These are phyloP conservation scores for Nemania sp. DNA, from an alignment of 2,329 filamentous ascomycete species.

Conservation along the genomic window DNA sequence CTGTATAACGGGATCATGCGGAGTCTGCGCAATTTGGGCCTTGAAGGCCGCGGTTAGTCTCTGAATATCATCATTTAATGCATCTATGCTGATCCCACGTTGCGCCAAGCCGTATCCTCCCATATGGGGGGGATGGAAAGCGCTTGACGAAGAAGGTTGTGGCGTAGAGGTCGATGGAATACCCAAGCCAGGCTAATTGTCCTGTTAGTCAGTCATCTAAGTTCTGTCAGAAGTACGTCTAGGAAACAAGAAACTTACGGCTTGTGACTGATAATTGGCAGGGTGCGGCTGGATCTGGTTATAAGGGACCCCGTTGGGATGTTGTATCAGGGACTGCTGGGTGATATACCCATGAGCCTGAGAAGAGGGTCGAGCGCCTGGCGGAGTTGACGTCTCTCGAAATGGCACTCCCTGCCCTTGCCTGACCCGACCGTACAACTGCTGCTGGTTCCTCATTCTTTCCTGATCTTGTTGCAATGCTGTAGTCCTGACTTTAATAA, in stretches of 20 bases:
- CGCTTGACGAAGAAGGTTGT: slow-evolving; percentile 45
- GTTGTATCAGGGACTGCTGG: slow-evolving; percentile 46
- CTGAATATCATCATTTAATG: slow-evolving; percentile 82
- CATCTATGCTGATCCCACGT: slow-evolving; percentile 66
- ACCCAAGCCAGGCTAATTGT: slow-evolving; percentile 21
- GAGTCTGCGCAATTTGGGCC: slow-evolving; percentile 74
- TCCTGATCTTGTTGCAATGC: slow-evolving; percentile 64
- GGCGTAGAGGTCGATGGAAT: slow-evolving; percentile 46
- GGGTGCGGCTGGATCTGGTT: slow-evolving; percentile 31
- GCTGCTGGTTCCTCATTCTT: slow-evolving; percentile 59
- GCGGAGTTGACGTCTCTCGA: slow-evolving; percentile 76
- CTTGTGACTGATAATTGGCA: slow-evolving; percentile 39
- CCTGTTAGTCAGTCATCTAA: slow-evolving; percentile 26
- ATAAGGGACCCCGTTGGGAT: slow-evolving; percentile 40
- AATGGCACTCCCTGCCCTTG: slow-evolving; percentile 60
- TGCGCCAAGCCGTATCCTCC: slow-evolving; percentile 47
- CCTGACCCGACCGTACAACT: slow-evolving; percentile 56
- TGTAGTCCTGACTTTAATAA: slow-evolving; percentile 77
- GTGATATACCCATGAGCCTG: slow-evolving; percentile 41
- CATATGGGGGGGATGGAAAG: slow-evolving; percentile 49
- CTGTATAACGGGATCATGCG: slow-evolving; percentile 75
- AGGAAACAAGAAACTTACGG: slow-evolving; percentile 34
- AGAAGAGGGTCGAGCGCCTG: slow-evolving; percentile 50
- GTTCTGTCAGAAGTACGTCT: neutral
- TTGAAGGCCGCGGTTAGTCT: slow-evolving; percentile 75